These are phyloP conservation scores for Ogataea populi-albae DNA, from an alignment of 805 yeast genomes.

Conservation along the genomic window DNA sequence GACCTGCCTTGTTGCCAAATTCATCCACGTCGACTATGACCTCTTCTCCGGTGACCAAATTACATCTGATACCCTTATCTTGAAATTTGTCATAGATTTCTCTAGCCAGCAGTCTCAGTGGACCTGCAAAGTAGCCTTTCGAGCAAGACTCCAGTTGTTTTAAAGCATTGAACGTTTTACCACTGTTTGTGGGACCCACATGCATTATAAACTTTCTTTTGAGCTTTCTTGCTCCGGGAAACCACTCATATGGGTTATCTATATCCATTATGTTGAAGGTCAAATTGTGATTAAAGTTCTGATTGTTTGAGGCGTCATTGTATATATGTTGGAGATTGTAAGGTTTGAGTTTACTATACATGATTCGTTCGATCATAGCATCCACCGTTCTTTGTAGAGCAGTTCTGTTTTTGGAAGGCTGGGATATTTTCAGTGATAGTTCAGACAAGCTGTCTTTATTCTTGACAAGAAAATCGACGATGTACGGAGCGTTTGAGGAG, in stretches of 20 bases:
- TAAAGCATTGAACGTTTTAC: constrained; percentile 86
- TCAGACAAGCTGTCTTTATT: constrained; percentile 8
- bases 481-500: constrained; percentile 5
- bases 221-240: constrained; percentile 77
- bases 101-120: constrained; percentile 82
- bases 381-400: constrained; percentile 19
- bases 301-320: constrained; percentile 30
- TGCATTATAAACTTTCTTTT: constrained; percentile 84
- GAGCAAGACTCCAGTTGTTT: constrained; percentile 60
- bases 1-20: constrained; percentile 66
- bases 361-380: constrained; percentile 25
- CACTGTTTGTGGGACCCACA: constrained; percentile 96
- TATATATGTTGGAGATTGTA: constrained; percentile 24
- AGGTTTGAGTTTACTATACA: constrained; percentile 33
- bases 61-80: constrained; percentile 64
- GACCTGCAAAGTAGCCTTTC: constrained; percentile 92
- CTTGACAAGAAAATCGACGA: constrained; percentile 12
- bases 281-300: constrained; percentile 33
- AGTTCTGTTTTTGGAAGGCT: constrained; percentile 4
- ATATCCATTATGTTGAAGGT: constrained; percentile 42
- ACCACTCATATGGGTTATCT: constrained; percentile 71
- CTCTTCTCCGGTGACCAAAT: constrained; percentile 94
- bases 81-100: constrained; percentile 86
- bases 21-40: constrained; percentile 67
- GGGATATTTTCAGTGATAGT: constrained; percentile 11